Evolutionary conservation across 2,329 filamentous ascomycete genomes (phyloP), one percentile per base, ranked within the genome.

Genomic region (Cucurbitaria berberidis): DNA sequence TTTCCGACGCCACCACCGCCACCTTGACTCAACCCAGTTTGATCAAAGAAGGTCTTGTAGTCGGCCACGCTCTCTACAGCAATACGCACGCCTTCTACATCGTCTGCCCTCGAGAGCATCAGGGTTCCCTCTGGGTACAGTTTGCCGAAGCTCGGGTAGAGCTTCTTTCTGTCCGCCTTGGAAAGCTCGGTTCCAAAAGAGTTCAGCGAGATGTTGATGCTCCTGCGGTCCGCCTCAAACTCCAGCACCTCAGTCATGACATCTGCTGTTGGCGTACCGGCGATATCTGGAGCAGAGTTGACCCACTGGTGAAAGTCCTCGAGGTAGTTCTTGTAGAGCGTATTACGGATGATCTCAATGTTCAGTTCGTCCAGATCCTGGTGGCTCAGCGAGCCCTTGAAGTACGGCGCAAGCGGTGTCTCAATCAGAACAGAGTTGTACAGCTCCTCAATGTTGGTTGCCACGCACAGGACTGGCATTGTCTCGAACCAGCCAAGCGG

Each of bases 171-270:
- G 74, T 98, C 95, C 38, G 86, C 84, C 84, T 99, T 99, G 68
- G 87, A 89, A 44, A 99, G 84, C 76, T 99, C 95, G 8, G 96
- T 99, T 59, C 95, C 95, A 68, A 99, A 98, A 0, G 93, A 97
- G 82, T 99, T 99, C 67, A 99, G 85, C 1, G 95, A 99, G 76
- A 99, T 99, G 80, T 99, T 99, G 82, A 99, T 99, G 68, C 93
- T 91, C 74, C 95, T 86, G 63, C 95, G 86, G 74, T 99, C 95
- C 21, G 96, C 95, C 80, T 99, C 95, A 67, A 99, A 99, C 73
- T 96, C 90, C 43, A 99, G 82, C 45, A 97, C 90, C 78, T 98
- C 93, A 7, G 89, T 87, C 95, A 99, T 99, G 74, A 97, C 87
- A 68, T 96, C 92, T 38, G 91, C 84, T 0, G 95, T 99, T 0